Evolutionary conservation across 495 filamentous ascomycete species (phyloP).

Genomic region (Collariella sp.): DNA sequence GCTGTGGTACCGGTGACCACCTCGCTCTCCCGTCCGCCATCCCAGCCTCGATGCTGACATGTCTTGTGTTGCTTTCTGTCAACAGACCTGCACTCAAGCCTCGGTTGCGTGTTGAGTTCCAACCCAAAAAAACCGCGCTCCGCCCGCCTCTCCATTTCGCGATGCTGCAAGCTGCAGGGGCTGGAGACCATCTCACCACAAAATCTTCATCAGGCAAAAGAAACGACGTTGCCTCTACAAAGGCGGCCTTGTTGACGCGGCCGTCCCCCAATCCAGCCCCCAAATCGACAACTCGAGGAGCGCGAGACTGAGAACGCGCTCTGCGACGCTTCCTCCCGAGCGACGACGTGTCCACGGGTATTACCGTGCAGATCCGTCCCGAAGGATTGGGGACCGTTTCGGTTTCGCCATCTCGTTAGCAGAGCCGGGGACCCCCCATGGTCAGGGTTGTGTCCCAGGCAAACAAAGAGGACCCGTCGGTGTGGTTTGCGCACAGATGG

Average conservation of each 20-base stretch:
- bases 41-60: constrained; percentile 1
- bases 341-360: not conserved
- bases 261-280: constrained; percentile 9
- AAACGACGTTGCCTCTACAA: constrained; percentile 9
- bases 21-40: not conserved
- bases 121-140: no score
- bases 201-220: constrained; percentile 3
- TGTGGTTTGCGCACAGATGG: constrained; percentile 15
- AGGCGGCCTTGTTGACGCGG: constrained; percentile 10
- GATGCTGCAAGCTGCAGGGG: constrained; percentile 9
- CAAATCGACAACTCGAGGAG: not conserved
- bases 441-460: not conserved
- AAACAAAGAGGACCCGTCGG: constrained; percentile 1
- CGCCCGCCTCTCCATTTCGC: constrained; percentile 5
- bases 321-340: not conserved
- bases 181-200: not conserved
- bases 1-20: not conserved
- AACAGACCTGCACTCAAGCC: not conserved
- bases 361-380: constrained; percentile 1
- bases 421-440: not conserved
- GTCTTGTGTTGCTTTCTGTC: not conserved
- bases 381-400: not conserved
- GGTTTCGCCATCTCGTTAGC: not conserved
- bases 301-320: not conserved
- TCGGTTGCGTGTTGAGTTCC: not conserved